These are phyloP conservation scores for Nannochloris sp. DNA, from an alignment of 139 green algal genomes.

Conservation along the genomic window DNA sequence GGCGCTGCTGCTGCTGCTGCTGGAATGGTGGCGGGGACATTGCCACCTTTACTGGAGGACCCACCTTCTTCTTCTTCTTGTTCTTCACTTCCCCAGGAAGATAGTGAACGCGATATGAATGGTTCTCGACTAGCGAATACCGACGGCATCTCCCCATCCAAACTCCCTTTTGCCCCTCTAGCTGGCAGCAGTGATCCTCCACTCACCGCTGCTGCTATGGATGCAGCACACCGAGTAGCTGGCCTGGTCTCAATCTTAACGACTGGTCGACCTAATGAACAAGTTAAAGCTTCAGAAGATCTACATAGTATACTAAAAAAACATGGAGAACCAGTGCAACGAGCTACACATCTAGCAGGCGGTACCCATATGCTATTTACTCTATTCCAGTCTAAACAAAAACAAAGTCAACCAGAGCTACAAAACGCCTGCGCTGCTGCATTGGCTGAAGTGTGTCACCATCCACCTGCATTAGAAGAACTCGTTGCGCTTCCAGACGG, in stretches of 20 bases:
- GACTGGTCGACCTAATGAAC: neutral
- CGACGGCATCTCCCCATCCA: no score
- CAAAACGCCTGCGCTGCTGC: neutral
- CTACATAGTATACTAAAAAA: neutral
- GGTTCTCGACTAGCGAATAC: no score
- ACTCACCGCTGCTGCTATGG: neutral
- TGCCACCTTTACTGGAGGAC: no score
- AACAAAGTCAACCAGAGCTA: no score
- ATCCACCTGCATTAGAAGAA: neutral
- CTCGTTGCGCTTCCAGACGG: neutral
- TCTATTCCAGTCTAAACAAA: neutral
- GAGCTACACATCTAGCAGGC: neutral
- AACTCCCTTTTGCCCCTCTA: no score
- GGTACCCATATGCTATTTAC: neutral
- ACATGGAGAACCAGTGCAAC: neutral
- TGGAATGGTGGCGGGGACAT: no score
- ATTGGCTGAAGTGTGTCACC: neutral
- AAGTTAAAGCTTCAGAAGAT: neutral
- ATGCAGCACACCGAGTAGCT: neutral
- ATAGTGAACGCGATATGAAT: no score
- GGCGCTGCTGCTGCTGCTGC: no score
- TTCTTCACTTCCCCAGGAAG: no score
- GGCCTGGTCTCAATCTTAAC: neutral
- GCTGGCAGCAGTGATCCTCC: no score
- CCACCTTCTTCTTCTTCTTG: no score